phyloP scores from a whole-genome alignment of 257 asterid genomes.

The Salvia splendens region DNA sequence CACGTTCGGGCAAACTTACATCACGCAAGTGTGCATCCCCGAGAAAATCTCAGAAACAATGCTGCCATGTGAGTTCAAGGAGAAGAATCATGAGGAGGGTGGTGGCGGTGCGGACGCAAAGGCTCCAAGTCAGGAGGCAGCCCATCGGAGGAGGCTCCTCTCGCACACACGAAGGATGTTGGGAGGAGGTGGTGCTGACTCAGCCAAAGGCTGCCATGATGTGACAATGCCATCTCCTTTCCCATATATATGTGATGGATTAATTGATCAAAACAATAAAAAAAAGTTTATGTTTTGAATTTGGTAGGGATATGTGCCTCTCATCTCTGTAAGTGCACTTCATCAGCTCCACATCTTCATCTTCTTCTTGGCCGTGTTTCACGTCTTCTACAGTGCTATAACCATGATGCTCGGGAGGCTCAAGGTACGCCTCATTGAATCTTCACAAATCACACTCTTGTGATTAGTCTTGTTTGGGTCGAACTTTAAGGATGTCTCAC shows the following conservation, averaged over 20 bases:
- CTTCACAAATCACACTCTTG: too few relatives aligned
- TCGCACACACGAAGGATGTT: conserved; percentile 40
- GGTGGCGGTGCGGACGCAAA: background rate
- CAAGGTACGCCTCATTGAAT: conserved; percentile 41
- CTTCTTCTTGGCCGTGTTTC: conserved; percentile 67
- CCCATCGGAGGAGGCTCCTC: conserved; percentile 45
- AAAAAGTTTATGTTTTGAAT: background rate
- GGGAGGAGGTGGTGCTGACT: conserved; percentile 31
- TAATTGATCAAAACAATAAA: background rate
- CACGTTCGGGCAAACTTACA: conserved; percentile 89
- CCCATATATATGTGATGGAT: background rate
- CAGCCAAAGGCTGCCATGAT: conserved; percentile 31
- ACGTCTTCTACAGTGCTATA: conserved; percentile 59
- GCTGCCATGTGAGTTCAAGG: conserved; percentile 61
- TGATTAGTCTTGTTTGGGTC: background rate
- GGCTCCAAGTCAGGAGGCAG: background rate
- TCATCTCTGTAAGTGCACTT: conserved; percentile 53
- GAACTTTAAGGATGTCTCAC: background rate
- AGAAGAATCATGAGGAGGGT: background rate
- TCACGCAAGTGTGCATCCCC: conserved; percentile 68
- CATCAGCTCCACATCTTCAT: conserved; percentile 75
- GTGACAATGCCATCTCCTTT: conserved; percentile 21
- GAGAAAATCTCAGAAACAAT: conserved; percentile 53
- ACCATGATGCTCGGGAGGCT: conserved; percentile 66
- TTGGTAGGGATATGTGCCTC: conserved; percentile 53